Conservation (phyloP, 2,329 filamentous ascomycete genomes). For the Herpotrichia juniperi region DNA sequence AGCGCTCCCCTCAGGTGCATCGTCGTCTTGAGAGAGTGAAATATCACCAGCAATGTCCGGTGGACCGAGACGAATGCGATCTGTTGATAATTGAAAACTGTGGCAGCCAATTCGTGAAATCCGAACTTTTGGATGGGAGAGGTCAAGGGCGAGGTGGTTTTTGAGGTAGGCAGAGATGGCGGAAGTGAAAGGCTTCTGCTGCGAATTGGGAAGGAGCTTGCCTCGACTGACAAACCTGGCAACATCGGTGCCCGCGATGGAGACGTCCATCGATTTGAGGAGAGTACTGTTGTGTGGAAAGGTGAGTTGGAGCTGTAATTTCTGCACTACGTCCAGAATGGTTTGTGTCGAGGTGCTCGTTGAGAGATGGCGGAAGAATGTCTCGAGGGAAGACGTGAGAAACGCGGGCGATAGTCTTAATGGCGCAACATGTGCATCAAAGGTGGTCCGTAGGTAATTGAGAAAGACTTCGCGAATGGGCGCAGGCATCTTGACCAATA, state of each 20-base stretch:
- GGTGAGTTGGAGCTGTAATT: slow-evolving; percentile 43
- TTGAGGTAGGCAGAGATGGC: slow-evolving; percentile 48
- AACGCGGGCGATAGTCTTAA: slow-evolving; percentile 53
- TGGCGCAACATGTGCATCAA: slow-evolving; percentile 56
- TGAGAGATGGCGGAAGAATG: slow-evolving; percentile 67
- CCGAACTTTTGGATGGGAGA: slow-evolving; percentile 47
- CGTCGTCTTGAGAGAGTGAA: slow-evolving; percentile 29
- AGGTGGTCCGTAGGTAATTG: slow-evolving; percentile 55
- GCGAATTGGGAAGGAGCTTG: slow-evolving; percentile 18
- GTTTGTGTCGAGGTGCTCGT: slow-evolving; percentile 32
- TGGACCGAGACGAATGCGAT: slow-evolving; percentile 48
- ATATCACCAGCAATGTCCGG: slow-evolving; percentile 30
- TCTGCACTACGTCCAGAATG: slow-evolving; percentile 37
- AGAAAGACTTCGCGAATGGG: slow-evolving; percentile 56
- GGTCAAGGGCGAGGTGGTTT: slow-evolving; percentile 49
- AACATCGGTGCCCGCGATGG: slow-evolving; percentile 50
- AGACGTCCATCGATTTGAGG: slow-evolving; percentile 52
- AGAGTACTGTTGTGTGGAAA: slow-evolving; percentile 35
- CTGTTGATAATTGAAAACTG: slow-evolving; percentile 46
- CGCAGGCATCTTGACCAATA: slow-evolving; percentile 59
- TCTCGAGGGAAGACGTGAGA: slow-evolving; percentile 53
- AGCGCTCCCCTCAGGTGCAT: slow-evolving; percentile 32
- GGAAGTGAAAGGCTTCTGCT: slow-evolving; percentile 44
- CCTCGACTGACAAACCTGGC: slow-evolving; percentile 40
- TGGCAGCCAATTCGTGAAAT: slow-evolving; percentile 50